Base-by-base conservation (phyloP, 2,329 filamentous ascomycete species). In the Purpureocillium lavendulum region DNA sequence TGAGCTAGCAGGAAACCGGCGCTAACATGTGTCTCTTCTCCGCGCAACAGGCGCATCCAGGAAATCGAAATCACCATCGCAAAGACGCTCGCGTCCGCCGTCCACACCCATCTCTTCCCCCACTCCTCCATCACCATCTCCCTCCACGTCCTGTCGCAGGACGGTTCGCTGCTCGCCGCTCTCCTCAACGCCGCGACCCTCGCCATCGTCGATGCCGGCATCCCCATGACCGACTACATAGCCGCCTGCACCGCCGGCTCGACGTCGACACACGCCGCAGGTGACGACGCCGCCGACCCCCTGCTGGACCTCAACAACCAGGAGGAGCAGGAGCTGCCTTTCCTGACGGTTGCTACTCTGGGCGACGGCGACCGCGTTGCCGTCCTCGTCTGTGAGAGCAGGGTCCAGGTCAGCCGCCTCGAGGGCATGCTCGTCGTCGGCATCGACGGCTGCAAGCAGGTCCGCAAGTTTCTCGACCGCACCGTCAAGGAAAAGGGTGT, bases 391-490 rank as follows among this genome's bases (percentile, higher is more conserved):
- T 85, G 94, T 72, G 92, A 97, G 70, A 92, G 82, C 40, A 78
- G 87, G 35, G 82, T 95, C n/a, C 84, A 94, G 61, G 77, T 84
- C 46, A 73, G 73, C 42, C 75, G 88, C 41, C 58, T 97, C 43
- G 90, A 98, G 65, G 85, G 85, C 1, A 94, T 98, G 89, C 66
- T 98, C 51, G 87, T 86, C 0, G 87, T 95, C 1, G 90, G 84
- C 0, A 80, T 96, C 36, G 89, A 96, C 58, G 92, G 89, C 5
- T 97, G 90, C 61, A 87, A 83, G 62, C 83, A 89, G 57, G 80
- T 97, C 30, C 75, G 86, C 47, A 74, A 79, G 49, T 83, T 95
- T 36, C 58, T 98, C 53, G 89, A 97, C 59, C 70, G 72, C 7
- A 82, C 94, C 12, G 81, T 97, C 34, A 78, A 82, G 56, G 77